These are phyloP conservation scores for Jatropha curcas DNA, from an alignment of 345 rosid genomes.

Conservation along the genomic window DNA sequence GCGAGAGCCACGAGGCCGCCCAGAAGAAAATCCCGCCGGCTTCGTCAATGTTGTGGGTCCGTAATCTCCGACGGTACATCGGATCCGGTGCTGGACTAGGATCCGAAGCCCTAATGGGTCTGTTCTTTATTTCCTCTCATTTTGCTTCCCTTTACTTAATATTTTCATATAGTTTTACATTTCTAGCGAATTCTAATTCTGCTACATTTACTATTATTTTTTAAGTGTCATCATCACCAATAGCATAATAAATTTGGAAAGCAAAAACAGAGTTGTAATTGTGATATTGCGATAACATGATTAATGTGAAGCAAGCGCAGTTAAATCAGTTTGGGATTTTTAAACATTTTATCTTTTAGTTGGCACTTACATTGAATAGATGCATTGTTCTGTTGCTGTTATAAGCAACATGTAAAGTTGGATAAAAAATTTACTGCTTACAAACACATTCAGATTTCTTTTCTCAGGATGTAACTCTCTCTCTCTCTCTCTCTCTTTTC, in stretches of 20 bases:
- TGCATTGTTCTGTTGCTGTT: neutral
- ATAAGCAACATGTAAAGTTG: neutral
- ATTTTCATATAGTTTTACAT: neutral
- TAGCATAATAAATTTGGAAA: neutral
- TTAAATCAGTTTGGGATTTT: neutral
- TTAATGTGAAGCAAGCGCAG: neutral
- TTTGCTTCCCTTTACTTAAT: neutral
- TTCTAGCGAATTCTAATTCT: neutral
- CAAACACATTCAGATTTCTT: neutral
- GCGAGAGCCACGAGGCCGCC: slow-evolving; percentile 76
- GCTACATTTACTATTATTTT: neutral
- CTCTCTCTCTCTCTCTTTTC: no score
- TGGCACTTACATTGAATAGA: neutral
- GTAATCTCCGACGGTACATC: slow-evolving; percentile 84
- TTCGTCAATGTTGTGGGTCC: slow-evolving; percentile 94
- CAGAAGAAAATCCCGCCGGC: slow-evolving; percentile 95
- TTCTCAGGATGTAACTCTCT: neutral
- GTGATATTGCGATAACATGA: neutral
- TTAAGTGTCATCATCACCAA: neutral
- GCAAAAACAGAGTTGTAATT: neutral
- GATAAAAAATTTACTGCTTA: neutral
- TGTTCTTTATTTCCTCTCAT: slow-evolving; percentile 7
- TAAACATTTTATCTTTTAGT: neutral
- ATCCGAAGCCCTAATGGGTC: slow-evolving; percentile 99
- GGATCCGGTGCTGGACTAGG: slow-evolving; percentile 98